Evolutionary conservation across 371 early-diverging fungal genomes (phyloP), one percentile per base, ranked within the genome.

Genomic region (Parasitella parasitica): DNA sequence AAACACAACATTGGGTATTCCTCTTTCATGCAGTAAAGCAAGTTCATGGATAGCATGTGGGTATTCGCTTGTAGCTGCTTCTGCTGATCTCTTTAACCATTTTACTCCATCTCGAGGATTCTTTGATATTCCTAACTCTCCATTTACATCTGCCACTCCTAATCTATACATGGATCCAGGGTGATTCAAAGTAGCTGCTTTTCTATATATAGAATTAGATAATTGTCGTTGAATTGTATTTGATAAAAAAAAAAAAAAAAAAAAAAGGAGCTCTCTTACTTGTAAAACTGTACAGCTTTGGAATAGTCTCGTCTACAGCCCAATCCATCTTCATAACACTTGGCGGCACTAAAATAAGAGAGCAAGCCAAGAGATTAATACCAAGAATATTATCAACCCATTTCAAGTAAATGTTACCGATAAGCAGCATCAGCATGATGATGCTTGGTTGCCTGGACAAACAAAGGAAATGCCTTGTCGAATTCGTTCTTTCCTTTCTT

Each of bases 1-100:
- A 73, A 88, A 90, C 15, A 91, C 81, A 38, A 89, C 81, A 53
- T 87, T 85, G 30, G 85, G 83, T 52, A 89, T 84, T 20, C 92
- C 92, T 24, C 75, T 67, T 54, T 89, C 91, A 70, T 92, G 91
- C 58, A 91, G 64, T 52, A 85, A 72, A 5, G 89, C 90, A 6
- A 90, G 76, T 74, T 92, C 92, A 65, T 92, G 91, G 27, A 91
- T 78, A 11, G 91, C 92, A 70, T 91, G 89, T 6, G 92, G 92
- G 68, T 89, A 91, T 62, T 88, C 83, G 22, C 78, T 72, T 22
- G 84, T 89, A 2, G 91, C 91, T 35, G 89, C 89, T 59, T 90
- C 89, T 8, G 88, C 86, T 2, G 92, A 81, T 57, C 90, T 77
- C 67, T 89, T 89, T 59, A 91, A 81, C 94, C 92, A 92, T 64